Evolutionary conservation across 257 asterid species (phyloP), one percentile per base, ranked within the genome.

Genomic region (Gardenia jasminoides): DNA sequence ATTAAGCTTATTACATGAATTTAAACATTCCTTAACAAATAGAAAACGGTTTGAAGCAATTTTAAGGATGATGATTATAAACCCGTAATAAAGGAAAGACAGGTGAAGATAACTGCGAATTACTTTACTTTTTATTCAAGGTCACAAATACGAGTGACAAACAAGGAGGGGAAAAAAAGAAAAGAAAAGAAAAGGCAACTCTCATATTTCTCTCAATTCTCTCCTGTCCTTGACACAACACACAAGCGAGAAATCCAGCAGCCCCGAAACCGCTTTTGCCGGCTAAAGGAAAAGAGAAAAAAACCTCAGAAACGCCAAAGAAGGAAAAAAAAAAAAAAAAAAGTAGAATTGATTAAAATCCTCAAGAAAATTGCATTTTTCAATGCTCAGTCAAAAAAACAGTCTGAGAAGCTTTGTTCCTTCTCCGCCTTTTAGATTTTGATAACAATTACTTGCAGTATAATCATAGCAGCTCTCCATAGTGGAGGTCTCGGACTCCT

Each of bases 401-500:
- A 91, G 81, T 81, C 86, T 79, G n/a, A 91, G 87, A 76, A 90
- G 88, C 82, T 86, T 87, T 44, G 80, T 79, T 31, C 80, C 81
- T 70, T 76, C 81, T 24, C 75, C 87, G 22, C 78, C 58, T 54
- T 78, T 83, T 22, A 68, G 43, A 81, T 85, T 86, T 67, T 78
- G 90, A 33, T 82, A 81, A 30, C 54, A 52, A 31, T 10, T 64
- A 31, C 28, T 26, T 2, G 48, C 28, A 7, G 72, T 28, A 28
- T 70, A 84, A 62, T 72, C 81, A 46, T 76, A 77, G 22, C 85
- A 82, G 73, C 97, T 92, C 79, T 91, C 96, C 56, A 84, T 83
- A 39, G 97, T 91, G 50, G 97, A 91, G 74, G 91, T 92, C 48
- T 85, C 96, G 0, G 94, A 92, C 80, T 88, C 94, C 31, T 91